phyloP scores from a whole-genome alignment of 2,329 filamentous ascomycete genomes.

The Colletotrichum magnum region DNA sequence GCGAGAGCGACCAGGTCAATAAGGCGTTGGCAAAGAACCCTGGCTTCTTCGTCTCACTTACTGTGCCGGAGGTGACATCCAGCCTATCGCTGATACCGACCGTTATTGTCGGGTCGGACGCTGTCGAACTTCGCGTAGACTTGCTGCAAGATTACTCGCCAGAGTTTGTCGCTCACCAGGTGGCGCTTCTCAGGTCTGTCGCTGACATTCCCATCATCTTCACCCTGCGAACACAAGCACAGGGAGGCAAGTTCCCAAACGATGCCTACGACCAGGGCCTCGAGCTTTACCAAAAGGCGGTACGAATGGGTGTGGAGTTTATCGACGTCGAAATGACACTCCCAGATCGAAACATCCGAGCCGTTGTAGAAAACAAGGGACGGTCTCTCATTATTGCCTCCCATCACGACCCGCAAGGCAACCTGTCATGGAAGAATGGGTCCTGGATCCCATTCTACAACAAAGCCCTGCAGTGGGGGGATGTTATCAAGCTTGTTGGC shows the following conservation, averaged over 20 bases:
- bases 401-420: slow-evolving; percentile 87
- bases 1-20: slow-evolving; percentile 31
- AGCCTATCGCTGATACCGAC: slow-evolving; percentile 76
- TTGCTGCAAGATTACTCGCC: slow-evolving; percentile 81
- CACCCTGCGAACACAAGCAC: slow-evolving; percentile 86
- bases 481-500: slow-evolving; percentile 95
- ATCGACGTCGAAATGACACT: slow-evolving; percentile 93
- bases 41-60: slow-evolving; percentile 95
- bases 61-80: slow-evolving; percentile 79
- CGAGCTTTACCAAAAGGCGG: slow-evolving; percentile 81
- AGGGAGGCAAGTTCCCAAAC: slow-evolving; percentile 92
- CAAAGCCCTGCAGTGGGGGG: slow-evolving; percentile 87
- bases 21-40: slow-evolving; percentile 66
- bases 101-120: slow-evolving; percentile 88
- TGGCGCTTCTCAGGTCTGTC: slow-evolving; percentile 81
- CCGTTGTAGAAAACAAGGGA: slow-evolving; percentile 76
- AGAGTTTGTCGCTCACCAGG: slow-evolving; percentile 86
- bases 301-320: slow-evolving; percentile 91
- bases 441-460: slow-evolving; percentile 95
- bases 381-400: slow-evolving; percentile 91
- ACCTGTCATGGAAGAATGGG: slow-evolving; percentile 90
- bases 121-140: slow-evolving; percentile 94
- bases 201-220: slow-evolving; percentile 89
- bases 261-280: slow-evolving; percentile 78
- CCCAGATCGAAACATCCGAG: slow-evolving; percentile 80